Evolutionary conservation across 495 filamentous ascomycete genomes (phyloP), one percentile per base, ranked within the genome.

Genomic region (Delitschia confertaspora): DNA sequence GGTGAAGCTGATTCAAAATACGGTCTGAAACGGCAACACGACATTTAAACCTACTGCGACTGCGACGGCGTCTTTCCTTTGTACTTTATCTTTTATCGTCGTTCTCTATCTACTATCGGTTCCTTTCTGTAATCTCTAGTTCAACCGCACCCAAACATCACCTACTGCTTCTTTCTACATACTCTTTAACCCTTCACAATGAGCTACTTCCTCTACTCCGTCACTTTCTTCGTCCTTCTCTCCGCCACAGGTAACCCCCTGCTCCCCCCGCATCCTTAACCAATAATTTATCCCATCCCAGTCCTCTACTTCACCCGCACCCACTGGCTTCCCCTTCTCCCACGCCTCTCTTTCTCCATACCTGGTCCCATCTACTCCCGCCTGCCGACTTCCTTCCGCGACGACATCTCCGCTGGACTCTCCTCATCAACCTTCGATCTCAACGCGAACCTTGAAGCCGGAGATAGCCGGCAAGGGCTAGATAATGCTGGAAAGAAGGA

Each of bases 341-440:
- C 63, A 17, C 17, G 47, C 36, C 29, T 45, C 35, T 30, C 24
- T 39, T 18, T 49, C 38, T 27, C 39, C 32, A 49, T 51, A 26
- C 43, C 37, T 13, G 25, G 50, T 36, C 57, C 59, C 65, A 57
- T 71, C 45, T 96, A 95, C 67, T 61, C 78, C 41, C 79, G 73
- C 21, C 73, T 95, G 9, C 83, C 85, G 0, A 65, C 71, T 2
- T 75, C 74, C 49, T 95, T 96, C 64, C 69, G 70, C 25, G 75
- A 67, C 35, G 91, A 98, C 65, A 73, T 88, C 29, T 88, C 94
- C 60, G 75, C 83, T 16, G 91, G 91, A 13, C 71, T 98, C 21
- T 82, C 78, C 38, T 88, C 82, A 31, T 71, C 68, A 33, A 78
- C 78, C 33, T 98, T 96, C 60, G 81, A 93, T 57, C 73, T 96